phyloP scores from a whole-genome alignment of 495 filamentous ascomycete species.

The Aspergillus hancockii region DNA sequence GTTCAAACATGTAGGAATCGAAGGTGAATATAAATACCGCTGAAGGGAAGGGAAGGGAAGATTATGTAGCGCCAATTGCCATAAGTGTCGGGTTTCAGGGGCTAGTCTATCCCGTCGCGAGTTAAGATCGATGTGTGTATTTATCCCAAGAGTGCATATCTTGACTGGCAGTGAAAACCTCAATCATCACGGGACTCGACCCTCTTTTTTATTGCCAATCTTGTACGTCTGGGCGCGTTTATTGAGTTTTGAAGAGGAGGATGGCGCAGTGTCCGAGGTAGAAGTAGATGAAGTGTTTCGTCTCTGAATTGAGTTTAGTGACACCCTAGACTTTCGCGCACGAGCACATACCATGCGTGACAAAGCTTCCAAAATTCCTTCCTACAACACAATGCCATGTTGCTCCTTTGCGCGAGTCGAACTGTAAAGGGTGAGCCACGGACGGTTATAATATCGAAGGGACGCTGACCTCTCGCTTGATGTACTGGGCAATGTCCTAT shows the following conservation, averaged over 20 bases:
- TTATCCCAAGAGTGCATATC: neutral
- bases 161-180: neutral
- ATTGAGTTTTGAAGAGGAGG: conserved; percentile 99
- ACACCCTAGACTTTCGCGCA: neutral
- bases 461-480: conserved; percentile 83
- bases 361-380: conserved; percentile 97
- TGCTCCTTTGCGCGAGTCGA: conserved; percentile 86
- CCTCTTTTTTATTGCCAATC: neutral
- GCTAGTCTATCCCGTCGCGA: neutral
- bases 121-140: neutral
- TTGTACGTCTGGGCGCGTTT: conserved; percentile 22
- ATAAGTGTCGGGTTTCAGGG: neutral
- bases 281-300: conserved; percentile 99
- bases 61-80: neutral
- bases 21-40: conserved; percentile 1
- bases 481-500: conserved; percentile 93
- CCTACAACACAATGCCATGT: conserved; percentile 99
- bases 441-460: neutral
- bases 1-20: neutral
- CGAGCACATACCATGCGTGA: conserved; percentile 79
- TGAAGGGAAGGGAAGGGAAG: conserved; percentile 7
- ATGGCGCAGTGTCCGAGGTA: conserved; percentile 98
- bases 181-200: neutral
- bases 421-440: conserved; percentile 48
- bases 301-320: conserved; percentile 60